phyloP scores from a whole-genome alignment of 768 basidiomycete species.

The Boletus tomentosulus region DNA sequence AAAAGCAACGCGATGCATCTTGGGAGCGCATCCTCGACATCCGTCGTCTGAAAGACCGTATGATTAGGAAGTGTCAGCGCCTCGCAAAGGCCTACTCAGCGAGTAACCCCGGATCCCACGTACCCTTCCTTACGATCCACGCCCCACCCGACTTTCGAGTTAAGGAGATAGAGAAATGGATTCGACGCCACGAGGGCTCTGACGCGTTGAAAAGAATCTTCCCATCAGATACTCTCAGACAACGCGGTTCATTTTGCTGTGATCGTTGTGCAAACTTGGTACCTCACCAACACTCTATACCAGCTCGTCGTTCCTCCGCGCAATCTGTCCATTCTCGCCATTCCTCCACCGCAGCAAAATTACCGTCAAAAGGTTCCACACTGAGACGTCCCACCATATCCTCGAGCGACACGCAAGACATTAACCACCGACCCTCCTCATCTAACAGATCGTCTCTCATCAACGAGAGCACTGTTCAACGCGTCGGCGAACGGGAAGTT shows the following conservation, averaged over 20 bases:
- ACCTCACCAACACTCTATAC: constrained; percentile 28
- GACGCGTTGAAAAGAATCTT: constrained; percentile 22
- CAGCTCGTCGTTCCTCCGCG: constrained; percentile 24
- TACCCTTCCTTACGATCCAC: constrained; percentile 60
- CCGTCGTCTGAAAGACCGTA: constrained; percentile 74
- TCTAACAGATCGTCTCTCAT: constrained; percentile 9
- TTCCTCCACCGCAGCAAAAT: constrained; percentile 21
- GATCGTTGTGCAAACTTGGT: constrained; percentile 33
- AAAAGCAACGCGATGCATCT: constrained; percentile 49
- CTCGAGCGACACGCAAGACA: constrained; percentile 2
- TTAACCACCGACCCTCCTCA: constrained; percentile 7
- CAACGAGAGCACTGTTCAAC: constrained; percentile 10
- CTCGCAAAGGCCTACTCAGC: constrained; percentile 46
- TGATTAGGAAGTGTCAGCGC: constrained; percentile 75
- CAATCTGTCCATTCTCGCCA: constrained; percentile 27
- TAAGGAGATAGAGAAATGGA: constrained; percentile 80
- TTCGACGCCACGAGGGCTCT: constrained; percentile 43
- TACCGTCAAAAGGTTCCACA: constrained; percentile 5
- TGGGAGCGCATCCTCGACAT: constrained; percentile 73
- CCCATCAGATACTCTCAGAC: constrained; percentile 16
- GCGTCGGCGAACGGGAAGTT: constrained; percentile 9
- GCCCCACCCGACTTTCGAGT: constrained; percentile 70
- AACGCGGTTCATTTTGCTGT: constrained; percentile 31
- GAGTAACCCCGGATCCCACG: constrained; percentile 35
- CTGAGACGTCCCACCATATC: constrained; percentile 20